phyloP scores from a whole-genome alignment of 441 rosid species.

The Bocquillonia castaneifolia region DNA sequence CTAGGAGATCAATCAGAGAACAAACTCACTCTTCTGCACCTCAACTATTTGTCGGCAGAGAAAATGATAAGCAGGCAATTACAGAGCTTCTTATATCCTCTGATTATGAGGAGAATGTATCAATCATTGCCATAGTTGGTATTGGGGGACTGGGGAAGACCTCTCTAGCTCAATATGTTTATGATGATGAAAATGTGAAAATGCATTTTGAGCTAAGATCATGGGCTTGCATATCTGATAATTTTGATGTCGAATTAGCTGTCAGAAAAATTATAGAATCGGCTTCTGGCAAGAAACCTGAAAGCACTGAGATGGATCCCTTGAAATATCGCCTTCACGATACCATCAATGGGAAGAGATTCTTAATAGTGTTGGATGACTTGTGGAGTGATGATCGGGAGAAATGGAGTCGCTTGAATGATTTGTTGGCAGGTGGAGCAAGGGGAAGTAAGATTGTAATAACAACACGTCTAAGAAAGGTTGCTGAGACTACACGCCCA shows the following conservation, averaged over 20 bases:
- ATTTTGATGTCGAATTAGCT: not conserved
- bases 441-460: slow-evolving; percentile 29
- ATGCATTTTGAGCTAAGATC: not conserved
- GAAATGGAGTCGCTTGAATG: slow-evolving; percentile 14
- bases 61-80: not conserved
- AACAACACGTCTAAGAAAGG: slow-evolving; percentile 22
- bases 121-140: not conserved
- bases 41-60: not conserved
- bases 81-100: not conserved
- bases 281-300: not conserved
- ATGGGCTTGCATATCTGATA: slow-evolving; percentile 4
- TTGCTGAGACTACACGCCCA: slow-evolving; percentile 8
- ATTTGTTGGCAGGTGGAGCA: slow-evolving; percentile 15
- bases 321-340: not conserved
- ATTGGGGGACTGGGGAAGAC: slow-evolving; percentile 10
- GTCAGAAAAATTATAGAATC: not conserved
- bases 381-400: slow-evolving; percentile 20
- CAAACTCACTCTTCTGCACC: slow-evolving; percentile 10
- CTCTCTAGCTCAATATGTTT: not conserved
- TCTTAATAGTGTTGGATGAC: slow-evolving; percentile 32
- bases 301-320: not conserved
- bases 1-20: not conserved
- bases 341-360: not conserved
- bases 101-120: not conserved
- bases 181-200: not conserved